Base-by-base conservation (phyloP, 768 basidiomycete genomes). In the Lactifluus subvellereus region DNA sequence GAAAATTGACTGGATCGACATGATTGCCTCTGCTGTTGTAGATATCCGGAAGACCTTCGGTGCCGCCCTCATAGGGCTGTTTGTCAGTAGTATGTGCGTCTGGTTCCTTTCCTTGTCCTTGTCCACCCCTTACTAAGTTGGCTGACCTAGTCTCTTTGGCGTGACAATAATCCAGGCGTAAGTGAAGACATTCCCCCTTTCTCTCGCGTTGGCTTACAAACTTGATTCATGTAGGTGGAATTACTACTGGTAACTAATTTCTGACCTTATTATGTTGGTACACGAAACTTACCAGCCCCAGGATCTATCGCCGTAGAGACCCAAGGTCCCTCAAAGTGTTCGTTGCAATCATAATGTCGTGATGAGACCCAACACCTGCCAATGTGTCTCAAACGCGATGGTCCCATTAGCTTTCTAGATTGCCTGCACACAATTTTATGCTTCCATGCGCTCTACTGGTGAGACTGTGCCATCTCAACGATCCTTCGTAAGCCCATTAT, bases 361-460 rank as follows among this genome's bases (percentile, higher is more conserved):
- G n/a, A 5, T 48, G 13, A 10, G 4, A 7, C 14, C 32, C 22
- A 2, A 8, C 30, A 8, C 14, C 3, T 27, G 3, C 13, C 18
- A n/a, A 6, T 10, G 16, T 18, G 7, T 16, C 40, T 42, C 7
- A 45, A 10, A n/a, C 14, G 2, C 20, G 35, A 38, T 27, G n/a
- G 11, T 9, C 14, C 33, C 16, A 14, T 35, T 33, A 80, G 79
- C 68, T 1, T 76, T 14, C 65, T 81, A 61, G 80, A 82, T 69
- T 77, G 78, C 0, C 42, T 73, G 2, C 81, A 82, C 65, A 67
- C 80, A 16, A 67, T 74, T 20, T 68, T 82, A 6, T 79, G 78
- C 66, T 75, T 75, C 2, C 72, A 77, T 30, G 69, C 80, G 3
- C 75, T 82, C 45, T 82, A 82, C 59, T 77, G 77, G 81, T 81